phyloP scores from a whole-genome alignment of 2,329 filamentous ascomycete species.

The Boeremia lycopersici region DNA sequence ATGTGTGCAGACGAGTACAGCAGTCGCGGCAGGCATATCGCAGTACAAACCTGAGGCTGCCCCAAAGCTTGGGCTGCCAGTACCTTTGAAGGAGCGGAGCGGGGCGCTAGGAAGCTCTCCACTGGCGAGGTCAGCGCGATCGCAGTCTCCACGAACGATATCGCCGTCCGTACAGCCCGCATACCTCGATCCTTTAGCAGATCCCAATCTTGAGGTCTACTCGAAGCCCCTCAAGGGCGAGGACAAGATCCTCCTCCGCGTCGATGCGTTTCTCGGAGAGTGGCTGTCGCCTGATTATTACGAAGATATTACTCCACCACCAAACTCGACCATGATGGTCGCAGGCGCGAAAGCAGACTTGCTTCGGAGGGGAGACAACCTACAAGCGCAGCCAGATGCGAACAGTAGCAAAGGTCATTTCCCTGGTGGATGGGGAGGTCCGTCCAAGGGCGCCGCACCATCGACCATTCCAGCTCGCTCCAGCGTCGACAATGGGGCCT shows the following conservation, averaged over 20 bases:
- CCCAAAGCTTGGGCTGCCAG: constrained; percentile 28
- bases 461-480: constrained; percentile 19
- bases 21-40: constrained; percentile 82
- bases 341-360: constrained; percentile 87
- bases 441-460: constrained; percentile 42
- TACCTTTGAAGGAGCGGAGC: constrained; percentile 25
- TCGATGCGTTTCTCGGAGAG: constrained; percentile 93
- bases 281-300: constrained; percentile 96
- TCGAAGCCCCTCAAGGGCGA: constrained; percentile 44
- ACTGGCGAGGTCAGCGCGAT: constrained; percentile 18
- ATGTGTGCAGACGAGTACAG: constrained; percentile 90
- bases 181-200: constrained; percentile 42
- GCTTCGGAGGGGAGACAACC: constrained; percentile 72
- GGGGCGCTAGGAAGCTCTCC: constrained; percentile 17
- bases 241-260: constrained; percentile 61
- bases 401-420: constrained; percentile 56
- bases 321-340: constrained; percentile 84
- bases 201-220: constrained; percentile 45
- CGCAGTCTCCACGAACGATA: constrained; percentile 16
- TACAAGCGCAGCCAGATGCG: constrained; percentile 53
- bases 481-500: constrained; percentile 25
- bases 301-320: constrained; percentile 87
- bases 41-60: constrained; percentile 59
- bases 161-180: constrained; percentile 31
- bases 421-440: constrained; percentile 60